Base-by-base conservation (phyloP, 495 filamentous ascomycete genomes). In the Hypoxylon perforatum region DNA sequence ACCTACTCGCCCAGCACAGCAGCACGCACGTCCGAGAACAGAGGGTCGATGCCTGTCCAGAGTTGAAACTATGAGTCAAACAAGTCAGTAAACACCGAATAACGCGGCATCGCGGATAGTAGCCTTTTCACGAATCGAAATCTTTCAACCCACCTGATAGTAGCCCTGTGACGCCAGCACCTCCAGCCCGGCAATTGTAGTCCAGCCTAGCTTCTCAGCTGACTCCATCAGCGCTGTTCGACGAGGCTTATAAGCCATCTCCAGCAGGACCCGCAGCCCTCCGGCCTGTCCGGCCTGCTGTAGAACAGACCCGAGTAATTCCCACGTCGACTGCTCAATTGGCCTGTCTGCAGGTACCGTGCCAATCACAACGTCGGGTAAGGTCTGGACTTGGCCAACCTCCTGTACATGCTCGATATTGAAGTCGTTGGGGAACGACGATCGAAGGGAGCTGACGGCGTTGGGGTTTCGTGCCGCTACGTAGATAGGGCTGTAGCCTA, bases 241-340 rank as follows among this genome's bases (percentile, higher is more conserved):
- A 0, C 85, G 75, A 22, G 95, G 96, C 75, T 90, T 96, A 76
- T 99, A 99, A 3, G 95, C 94, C 95, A 99, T 97, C 80, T 99
- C 95, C 1, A 97, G 78, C 56, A 97, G 78, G 28, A 96, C 87
- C 28, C 84, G 82, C 41, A 76, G 73, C 9, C 74, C 73, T 30
- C 81, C 74, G 0, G 69, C 72, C 11, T 72, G 67, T 65, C 81
- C 80, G 15, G 79, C 72, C 60, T 84, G 80, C 61, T 84, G 82
- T 62, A 99, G 84, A 9, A 91, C 67, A 45, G 83, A 81, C 2
- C 78, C 78, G 14, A 98, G 78, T 9, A 90, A 82, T 69, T 89
- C 90, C 19, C 85, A 81, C 82, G 96, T 87, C 30, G 75, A 77
- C 4, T 81, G 63, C 55, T 97, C 93, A 65, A 98, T 91, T 1